Conservation (phyloP, 1,284 basidiomycete genomes). For the Coniophora puteana region DNA sequence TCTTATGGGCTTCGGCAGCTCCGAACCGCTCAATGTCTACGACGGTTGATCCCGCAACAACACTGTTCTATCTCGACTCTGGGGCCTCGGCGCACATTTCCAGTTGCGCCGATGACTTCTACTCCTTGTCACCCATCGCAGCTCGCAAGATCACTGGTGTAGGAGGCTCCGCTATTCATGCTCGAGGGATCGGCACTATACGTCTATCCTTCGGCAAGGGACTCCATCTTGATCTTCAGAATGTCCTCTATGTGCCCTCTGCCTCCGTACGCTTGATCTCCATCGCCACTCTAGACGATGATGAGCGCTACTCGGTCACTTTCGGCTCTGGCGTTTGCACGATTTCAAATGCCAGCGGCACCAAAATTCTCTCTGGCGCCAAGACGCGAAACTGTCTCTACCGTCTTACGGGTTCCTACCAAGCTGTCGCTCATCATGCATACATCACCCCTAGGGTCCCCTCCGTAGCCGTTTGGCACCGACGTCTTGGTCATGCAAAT, state of each 20-base stretch:
- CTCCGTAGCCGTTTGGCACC: background rate
- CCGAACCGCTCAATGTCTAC: background rate
- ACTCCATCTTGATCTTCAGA: constrained; percentile 12
- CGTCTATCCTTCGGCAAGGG: constrained; percentile 16
- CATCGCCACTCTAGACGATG: constrained; percentile 10
- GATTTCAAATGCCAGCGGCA: too few relatives aligned
- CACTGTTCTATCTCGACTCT: constrained; percentile 27
- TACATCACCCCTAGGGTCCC: too few relatives aligned
- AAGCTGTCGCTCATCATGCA: background rate
- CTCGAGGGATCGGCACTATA: constrained; percentile 28
- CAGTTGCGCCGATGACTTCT: constrained; percentile 25
- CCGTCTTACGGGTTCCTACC: too few relatives aligned
- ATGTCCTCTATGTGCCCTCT: constrained; percentile 21
- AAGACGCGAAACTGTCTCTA: too few relatives aligned
- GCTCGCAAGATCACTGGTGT: constrained; percentile 24
- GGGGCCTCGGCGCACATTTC: constrained; percentile 27
- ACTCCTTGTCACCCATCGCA: constrained; percentile 18
- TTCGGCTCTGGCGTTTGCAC: background rate
- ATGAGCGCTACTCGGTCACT: background rate
- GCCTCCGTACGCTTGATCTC: constrained; percentile 23
- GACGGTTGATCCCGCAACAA: too few relatives aligned
- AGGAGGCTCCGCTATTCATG: constrained; percentile 26
- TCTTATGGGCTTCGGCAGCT: background rate
- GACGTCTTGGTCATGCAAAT: constrained; percentile 2
- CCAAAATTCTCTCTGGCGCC: too few relatives aligned